A percentile compares a stretch with the other conserved stretches of the same genome.
Conservation (phyloP, 1,284 basidiomycete genomes). For the Ustilago curta region DNA sequence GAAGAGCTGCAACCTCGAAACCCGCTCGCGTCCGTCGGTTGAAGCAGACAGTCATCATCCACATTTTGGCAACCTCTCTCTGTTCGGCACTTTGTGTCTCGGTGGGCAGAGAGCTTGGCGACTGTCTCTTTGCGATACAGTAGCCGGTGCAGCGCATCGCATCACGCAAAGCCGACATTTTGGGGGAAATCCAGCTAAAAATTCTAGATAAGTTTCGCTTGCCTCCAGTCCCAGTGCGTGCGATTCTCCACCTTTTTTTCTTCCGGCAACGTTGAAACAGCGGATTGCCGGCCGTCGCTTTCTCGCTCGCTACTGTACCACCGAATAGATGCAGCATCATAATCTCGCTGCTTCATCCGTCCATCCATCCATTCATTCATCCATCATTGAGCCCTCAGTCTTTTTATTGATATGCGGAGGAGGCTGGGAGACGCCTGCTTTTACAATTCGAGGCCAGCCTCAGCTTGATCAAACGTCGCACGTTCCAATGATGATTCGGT, state of each 20-base stretch:
- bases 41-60: background rate
- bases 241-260: conserved; percentile 13
- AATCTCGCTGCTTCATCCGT: no score
- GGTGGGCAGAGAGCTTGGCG: background rate
- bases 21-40: conserved; percentile 29
- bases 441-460: no score
- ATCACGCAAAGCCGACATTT: background rate
- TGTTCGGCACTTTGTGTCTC: background rate
- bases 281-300: conserved; percentile 1
- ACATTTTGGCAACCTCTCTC: conserved; percentile 1
- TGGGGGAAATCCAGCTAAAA: conserved; percentile 6
- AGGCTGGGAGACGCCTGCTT: no score
- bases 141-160: conserved; percentile 7
- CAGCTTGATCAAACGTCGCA: background rate
- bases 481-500: conserved; percentile 1
- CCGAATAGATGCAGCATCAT: no score
- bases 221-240: no score
- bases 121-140: conserved; percentile 2
- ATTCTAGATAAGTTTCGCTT: background rate
- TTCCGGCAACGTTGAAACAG: conserved; percentile 13
- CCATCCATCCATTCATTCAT: no score
- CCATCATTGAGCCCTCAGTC: no score
- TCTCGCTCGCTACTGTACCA: background rate
- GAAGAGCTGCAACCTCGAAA: conserved; percentile 14
- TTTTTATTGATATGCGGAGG: no score